Evolutionary conservation across 192 early-diverging fungal genomes (phyloP).

Genomic region (Podila clonocystis): DNA sequence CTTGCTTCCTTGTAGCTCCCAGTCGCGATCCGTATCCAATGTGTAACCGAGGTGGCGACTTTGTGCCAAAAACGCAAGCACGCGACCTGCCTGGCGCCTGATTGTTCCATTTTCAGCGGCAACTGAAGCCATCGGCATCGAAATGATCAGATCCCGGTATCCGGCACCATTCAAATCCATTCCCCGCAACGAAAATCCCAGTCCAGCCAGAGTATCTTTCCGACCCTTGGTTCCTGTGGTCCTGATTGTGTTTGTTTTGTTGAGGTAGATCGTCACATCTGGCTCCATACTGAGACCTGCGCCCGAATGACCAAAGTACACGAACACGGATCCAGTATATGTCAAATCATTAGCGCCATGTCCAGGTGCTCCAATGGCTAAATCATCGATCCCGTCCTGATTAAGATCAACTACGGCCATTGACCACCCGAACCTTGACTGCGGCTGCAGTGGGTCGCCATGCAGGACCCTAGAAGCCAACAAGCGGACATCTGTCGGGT

Average conservation of each 20-base stretch:
- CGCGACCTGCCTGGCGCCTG: constrained; percentile 22
- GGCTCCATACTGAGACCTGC: constrained; percentile 58
- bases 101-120: not conserved
- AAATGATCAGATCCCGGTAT: constrained; percentile 71
- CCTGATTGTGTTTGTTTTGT: constrained; percentile 7
- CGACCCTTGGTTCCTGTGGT: not conserved
- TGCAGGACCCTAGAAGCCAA: constrained; percentile 35
- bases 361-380: constrained; percentile 76
- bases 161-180: constrained; percentile 74
- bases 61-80: constrained; percentile 24
- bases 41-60: constrained; percentile 13
- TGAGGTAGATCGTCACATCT: constrained; percentile 55
- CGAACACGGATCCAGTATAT: constrained; percentile 66
- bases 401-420: constrained; percentile 85
- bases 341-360: constrained; percentile 41
- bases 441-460: constrained; percentile 23
- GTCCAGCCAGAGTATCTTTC: constrained; percentile 33
- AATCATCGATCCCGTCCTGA: constrained; percentile 86
- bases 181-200: constrained; percentile 60
- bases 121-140: constrained; percentile 62
- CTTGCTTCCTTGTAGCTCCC: constrained; percentile 32
- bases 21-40: constrained; percentile 30
- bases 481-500: constrained; percentile 55
- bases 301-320: constrained; percentile 70
- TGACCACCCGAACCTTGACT: constrained; percentile 78